Evolutionary conservation across 2,329 filamentous ascomycete genomes (phyloP).

Genomic region (Trichoderma sp.): DNA sequence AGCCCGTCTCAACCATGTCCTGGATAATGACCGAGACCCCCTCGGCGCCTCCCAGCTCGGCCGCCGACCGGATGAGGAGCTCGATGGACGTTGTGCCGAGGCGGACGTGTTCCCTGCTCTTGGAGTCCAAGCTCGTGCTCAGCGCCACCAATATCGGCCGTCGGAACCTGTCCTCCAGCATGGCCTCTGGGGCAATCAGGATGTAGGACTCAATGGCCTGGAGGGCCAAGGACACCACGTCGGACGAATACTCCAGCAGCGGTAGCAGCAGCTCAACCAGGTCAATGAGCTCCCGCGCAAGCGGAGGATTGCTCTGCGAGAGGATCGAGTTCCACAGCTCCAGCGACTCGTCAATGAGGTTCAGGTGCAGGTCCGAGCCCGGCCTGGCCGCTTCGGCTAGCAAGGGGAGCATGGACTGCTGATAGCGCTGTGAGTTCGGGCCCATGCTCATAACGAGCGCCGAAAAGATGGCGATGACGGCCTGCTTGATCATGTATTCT

Average conservation of each 20-base stretch:
- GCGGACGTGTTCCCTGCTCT: conserved; percentile 60
- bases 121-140: conserved; percentile 53
- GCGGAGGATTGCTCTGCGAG: conserved; percentile 63
- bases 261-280: conserved; percentile 66
- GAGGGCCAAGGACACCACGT: conserved; percentile 63
- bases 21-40: conserved; percentile 66
- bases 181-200: conserved; percentile 67
- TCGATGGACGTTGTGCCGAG: conserved; percentile 65
- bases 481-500: conserved; percentile 91
- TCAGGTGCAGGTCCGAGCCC: conserved; percentile 72
- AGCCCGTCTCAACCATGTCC: conserved; percentile 65
- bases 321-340: conserved; percentile 84
- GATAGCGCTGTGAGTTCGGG: conserved; percentile 74
- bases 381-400: conserved; percentile 78
- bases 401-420: conserved; percentile 77
- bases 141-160: conserved; percentile 54
- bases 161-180: conserved; percentile 60
- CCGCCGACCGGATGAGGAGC: conserved; percentile 64
- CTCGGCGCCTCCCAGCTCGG: conserved; percentile 61
- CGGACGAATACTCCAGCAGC: conserved; percentile 66
- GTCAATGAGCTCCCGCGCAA: conserved; percentile 62
- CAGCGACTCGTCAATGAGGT: conserved; percentile 87
- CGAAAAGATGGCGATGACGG: conserved; percentile 82
- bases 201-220: conserved; percentile 72
- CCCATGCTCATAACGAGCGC: conserved; percentile 87